phyloP scores from a whole-genome alignment of 192 early-diverging fungal genomes.

The Rhizoclosmatium sp. region DNA sequence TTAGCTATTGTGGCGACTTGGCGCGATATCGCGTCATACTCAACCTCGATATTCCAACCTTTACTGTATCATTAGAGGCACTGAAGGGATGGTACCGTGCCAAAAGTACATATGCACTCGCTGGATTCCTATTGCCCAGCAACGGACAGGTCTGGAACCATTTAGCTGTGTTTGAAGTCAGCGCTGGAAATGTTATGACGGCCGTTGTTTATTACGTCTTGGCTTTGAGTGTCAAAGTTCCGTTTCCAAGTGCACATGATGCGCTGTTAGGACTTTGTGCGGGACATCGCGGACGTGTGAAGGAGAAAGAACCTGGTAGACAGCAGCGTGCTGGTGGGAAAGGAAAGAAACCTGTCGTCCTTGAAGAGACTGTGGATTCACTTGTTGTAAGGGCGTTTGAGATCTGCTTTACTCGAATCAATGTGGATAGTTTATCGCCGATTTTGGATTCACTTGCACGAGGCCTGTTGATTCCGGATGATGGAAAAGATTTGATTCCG shows the following conservation, averaged over 20 bases:
- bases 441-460: conserved; percentile 1
- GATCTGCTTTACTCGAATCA: conserved; percentile 47
- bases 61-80: neutral
- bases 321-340: conserved; percentile 6
- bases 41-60: conserved; percentile 1
- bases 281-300: neutral
- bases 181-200: conserved; percentile 16
- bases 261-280: conserved; percentile 38
- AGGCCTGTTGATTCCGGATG: neutral
- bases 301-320: neutral
- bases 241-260: conserved; percentile 48
- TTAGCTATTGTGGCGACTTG: conserved; percentile 50
- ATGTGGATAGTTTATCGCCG: neutral
- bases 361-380: neutral
- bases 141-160: conserved; percentile 54
- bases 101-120: conserved; percentile 36
- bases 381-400: conserved; percentile 42
- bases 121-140: conserved; percentile 37
- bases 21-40: conserved; percentile 40
- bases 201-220: conserved; percentile 41
- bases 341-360: neutral
- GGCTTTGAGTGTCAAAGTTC: conserved; percentile 43
- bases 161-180: conserved; percentile 43
- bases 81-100: conserved; percentile 39
- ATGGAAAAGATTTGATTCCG: neutral